Percentiles rank a stretch among this genome's conserved stretches.
Evolutionary conservation across 345 rosid species (phyloP).

Genomic region (Lepidium sativum): DNA sequence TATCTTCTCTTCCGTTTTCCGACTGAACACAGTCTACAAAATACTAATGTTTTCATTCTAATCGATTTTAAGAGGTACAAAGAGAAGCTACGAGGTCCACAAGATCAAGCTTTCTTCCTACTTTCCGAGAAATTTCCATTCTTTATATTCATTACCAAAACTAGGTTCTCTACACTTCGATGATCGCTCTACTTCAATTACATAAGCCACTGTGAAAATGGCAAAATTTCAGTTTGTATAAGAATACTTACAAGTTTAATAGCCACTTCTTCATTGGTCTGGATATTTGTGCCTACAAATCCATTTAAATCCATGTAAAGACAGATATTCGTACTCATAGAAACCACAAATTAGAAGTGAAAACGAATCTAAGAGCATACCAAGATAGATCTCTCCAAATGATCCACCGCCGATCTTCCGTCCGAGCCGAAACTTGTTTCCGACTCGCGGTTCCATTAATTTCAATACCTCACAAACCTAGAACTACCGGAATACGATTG

Average conservation of each 20-base stretch:
- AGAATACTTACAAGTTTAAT: slow-evolving; percentile 83
- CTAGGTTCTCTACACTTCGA: not conserved
- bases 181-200: slow-evolving; percentile 5
- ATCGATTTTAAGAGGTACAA: not conserved
- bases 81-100: slow-evolving; percentile 8
- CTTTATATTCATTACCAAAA: not conserved
- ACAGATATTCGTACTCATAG: not conserved
- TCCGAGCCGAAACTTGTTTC: slow-evolving; percentile 85
- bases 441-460: slow-evolving; percentile 80
- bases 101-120: slow-evolving; percentile 3
- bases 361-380: slow-evolving; percentile 26
- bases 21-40: not conserved
- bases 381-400: slow-evolving; percentile 97
- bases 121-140: not conserved
- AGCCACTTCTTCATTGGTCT: slow-evolving; percentile 95
- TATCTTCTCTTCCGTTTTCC: not conserved
- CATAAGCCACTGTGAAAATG: not conserved
- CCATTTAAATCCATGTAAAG: not conserved
- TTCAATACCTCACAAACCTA: slow-evolving; percentile 6
- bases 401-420: slow-evolving; percentile 98
- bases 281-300: slow-evolving; percentile 65
- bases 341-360: not conserved
- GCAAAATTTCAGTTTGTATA: not conserved
- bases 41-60: not conserved
- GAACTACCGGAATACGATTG: slow-evolving; percentile 3